These are phyloP conservation scores for Penicillium sp. DNA, from an alignment of 2,329 filamentous ascomycete species.

Conservation along the genomic window DNA sequence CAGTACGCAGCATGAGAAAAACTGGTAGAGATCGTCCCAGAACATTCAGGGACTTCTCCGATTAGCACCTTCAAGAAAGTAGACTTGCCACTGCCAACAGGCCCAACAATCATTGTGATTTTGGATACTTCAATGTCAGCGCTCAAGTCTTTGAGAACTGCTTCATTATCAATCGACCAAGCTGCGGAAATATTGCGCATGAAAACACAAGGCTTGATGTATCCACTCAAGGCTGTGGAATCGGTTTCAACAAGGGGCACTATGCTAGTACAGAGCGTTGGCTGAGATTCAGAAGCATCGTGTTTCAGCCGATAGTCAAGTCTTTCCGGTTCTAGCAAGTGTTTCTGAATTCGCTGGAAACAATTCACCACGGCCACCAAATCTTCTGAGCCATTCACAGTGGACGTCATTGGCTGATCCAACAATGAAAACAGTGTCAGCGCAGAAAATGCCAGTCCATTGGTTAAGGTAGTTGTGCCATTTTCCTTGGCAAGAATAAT, in stretches of 20 bases:
- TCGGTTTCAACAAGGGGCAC: slow-evolving; percentile 4
- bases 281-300: neutral
- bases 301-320: slow-evolving; percentile 11
- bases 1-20: slow-evolving; percentile 2
- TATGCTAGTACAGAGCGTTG: neutral
- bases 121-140: slow-evolving; percentile 6
- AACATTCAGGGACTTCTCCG: slow-evolving; percentile 14
- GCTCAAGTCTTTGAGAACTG: slow-evolving; percentile 14
- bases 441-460: slow-evolving; percentile 19
- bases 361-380: slow-evolving; percentile 19
- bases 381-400: slow-evolving; percentile 18
- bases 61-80: slow-evolving; percentile 19
- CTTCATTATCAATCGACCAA: slow-evolving; percentile 17
- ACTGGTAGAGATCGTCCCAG: slow-evolving; percentile 17
- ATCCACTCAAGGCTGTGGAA: neutral
- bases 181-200: slow-evolving; percentile 12
- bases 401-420: slow-evolving; percentile 17
- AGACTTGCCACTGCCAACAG: slow-evolving; percentile 23
- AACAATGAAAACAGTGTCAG: slow-evolving; percentile 21
- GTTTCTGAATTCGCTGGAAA: slow-evolving; percentile 23
- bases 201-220: neutral
- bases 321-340: slow-evolving; percentile 15
- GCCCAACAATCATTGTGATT: slow-evolving; percentile 21
- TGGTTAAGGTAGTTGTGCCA: slow-evolving; percentile 16
- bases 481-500: slow-evolving; percentile 12